Percentiles rank a stretch among this genome's conserved stretches.
phyloP scores from a whole-genome alignment of 257 asterid genomes.

The Mitragyna speciosa region DNA sequence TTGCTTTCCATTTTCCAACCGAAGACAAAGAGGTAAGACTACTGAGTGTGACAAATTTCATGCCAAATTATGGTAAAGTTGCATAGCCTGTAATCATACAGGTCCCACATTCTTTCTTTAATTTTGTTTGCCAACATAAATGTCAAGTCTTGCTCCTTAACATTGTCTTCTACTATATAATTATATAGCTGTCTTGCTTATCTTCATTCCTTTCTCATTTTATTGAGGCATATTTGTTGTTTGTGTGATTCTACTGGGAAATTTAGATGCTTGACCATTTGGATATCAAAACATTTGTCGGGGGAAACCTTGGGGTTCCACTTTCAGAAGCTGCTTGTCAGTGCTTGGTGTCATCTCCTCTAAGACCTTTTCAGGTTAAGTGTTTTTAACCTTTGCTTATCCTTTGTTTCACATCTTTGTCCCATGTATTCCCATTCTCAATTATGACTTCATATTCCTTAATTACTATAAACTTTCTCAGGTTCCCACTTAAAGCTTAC shows the following conservation, averaged over 20 bases:
- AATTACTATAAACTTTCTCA: neutral
- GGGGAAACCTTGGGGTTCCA: conserved; percentile 48
- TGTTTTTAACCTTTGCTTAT: neutral
- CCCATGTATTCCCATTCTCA: neutral
- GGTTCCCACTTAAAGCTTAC: neutral
- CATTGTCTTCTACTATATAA: neutral
- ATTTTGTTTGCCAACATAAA: neutral
- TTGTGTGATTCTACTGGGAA: neutral
- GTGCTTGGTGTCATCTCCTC: conserved; percentile 30
- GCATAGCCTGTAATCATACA: too few species aligned
- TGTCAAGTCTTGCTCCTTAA: neutral
- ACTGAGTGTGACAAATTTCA: too few species aligned
- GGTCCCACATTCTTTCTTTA: too few species aligned
- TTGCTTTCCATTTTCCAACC: too few species aligned
- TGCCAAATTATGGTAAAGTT: too few species aligned
- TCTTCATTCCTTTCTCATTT: neutral
- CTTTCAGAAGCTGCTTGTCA: conserved; percentile 40
- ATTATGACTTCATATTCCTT: neutral
- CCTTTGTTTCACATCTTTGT: neutral
- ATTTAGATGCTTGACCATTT: conserved; percentile 29
- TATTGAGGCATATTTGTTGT: neutral
- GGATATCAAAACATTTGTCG: conserved; percentile 33
- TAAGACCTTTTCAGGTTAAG: conserved; percentile 27
- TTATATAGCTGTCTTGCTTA: too few species aligned
- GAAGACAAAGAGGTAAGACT: too few species aligned